These are phyloP conservation scores for Aphelidium insulamus DNA, from an alignment of 371 early-diverging fungal species.

Conservation along the genomic window DNA sequence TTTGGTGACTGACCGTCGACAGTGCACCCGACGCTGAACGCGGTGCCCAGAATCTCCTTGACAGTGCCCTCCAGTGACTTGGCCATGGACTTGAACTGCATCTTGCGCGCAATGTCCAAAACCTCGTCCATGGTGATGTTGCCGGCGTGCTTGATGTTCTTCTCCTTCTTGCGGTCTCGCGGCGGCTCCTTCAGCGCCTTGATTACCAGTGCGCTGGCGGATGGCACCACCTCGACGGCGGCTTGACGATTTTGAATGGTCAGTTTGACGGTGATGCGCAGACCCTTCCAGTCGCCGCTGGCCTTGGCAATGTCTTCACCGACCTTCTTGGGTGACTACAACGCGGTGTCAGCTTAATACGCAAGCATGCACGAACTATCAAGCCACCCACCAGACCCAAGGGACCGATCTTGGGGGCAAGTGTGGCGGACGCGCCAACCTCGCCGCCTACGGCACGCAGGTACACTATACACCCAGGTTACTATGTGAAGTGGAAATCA, in stretches of 20 bases:
- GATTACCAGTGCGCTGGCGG: conserved; percentile 94
- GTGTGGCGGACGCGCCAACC: conserved; percentile 92
- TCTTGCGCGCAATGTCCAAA: conserved; percentile 90
- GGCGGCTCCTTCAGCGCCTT: conserved; percentile 97
- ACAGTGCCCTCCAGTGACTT: conserved; percentile 86
- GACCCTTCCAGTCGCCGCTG: conserved; percentile 96
- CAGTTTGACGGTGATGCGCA: conserved; percentile 93
- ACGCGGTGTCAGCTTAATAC: neutral
- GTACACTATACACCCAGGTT: conserved; percentile 27
- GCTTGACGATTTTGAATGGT: conserved; percentile 99
- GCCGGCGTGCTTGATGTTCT: conserved; percentile 95
- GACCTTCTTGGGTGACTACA: conserved; percentile 92
- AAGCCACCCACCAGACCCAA: conserved; percentile 58
- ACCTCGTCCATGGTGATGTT: conserved; percentile 79
- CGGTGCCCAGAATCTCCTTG: conserved; percentile 96
- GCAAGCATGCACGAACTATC: neutral
- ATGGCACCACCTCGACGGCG: conserved; percentile 88
- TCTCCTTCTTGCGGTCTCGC: conserved; percentile 99
- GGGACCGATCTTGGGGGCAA: conserved; percentile 99
- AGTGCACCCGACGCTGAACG: conserved; percentile 90
- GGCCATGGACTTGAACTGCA: conserved; percentile 82
- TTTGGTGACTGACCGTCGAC: conserved; percentile 80
- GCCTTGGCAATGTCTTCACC: conserved; percentile 99
- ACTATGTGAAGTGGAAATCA: neutral
- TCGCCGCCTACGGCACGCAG: conserved; percentile 97